A percentile compares a stretch with the other conserved stretches of the same genome.
These are phyloP conservation scores for Cytauxzoon felis DNA, from an alignment of 169 alveolate species.

Conservation along the genomic window DNA sequence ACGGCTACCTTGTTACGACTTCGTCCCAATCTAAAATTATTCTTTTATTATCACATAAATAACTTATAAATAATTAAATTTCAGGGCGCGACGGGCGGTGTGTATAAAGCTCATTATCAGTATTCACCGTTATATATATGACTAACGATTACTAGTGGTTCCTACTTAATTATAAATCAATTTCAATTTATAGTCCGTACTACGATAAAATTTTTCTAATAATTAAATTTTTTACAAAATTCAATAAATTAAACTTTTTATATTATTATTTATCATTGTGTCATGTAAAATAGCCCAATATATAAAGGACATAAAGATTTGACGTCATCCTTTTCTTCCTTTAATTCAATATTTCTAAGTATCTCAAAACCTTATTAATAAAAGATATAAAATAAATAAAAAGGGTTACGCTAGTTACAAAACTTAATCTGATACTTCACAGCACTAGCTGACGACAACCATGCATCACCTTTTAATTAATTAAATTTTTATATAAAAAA, in stretches of 20 bases:
- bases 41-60: neutral
- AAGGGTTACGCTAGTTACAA: too few species aligned
- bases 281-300: neutral
- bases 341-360: neutral
- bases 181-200: neutral
- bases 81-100: neutral
- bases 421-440: too few species aligned
- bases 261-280: neutral
- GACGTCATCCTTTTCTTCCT: neutral
- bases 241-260: neutral
- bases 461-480: too few species aligned
- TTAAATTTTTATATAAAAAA: too few species aligned
- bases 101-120: neutral
- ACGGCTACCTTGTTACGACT: conserved; percentile 1
- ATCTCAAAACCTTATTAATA: neutral
- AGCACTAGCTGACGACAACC: too few species aligned
- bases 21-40: neutral
- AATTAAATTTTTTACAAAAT: neutral
- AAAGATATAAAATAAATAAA: neutral
- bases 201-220: neutral
- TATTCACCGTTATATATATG: neutral
- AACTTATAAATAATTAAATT: neutral
- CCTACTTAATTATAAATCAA: neutral
- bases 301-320: neutral
- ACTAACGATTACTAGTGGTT: neutral